A percentile compares a stretch with the other conserved stretches of the same genome.
These are phyloP conservation scores for Puccinia coronata DNA, from an alignment of 1,284 basidiomycete genomes.

Conservation along the genomic window DNA sequence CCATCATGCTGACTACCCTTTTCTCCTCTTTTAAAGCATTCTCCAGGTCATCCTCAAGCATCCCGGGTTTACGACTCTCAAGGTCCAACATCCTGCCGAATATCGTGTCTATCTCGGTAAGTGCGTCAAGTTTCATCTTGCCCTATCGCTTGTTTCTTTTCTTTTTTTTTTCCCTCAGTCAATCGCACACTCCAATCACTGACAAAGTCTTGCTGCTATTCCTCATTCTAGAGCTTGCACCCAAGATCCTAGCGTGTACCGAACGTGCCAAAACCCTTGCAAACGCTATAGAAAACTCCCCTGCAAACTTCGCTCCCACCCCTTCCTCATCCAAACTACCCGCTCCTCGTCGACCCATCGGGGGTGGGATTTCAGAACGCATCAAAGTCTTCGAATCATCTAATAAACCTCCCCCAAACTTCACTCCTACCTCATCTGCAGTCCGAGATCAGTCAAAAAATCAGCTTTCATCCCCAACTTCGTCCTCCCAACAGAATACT, in stretches of 20 bases:
- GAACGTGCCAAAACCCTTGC: constrained; percentile 27
- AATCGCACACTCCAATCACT: background rate
- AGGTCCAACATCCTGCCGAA: constrained; percentile 17
- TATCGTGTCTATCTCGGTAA: constrained; percentile 46
- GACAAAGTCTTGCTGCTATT: background rate
- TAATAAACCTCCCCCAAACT: background rate
- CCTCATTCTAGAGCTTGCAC: constrained; percentile 32
- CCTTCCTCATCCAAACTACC: constrained; percentile 4
- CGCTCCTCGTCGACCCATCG: constrained; percentile 8
- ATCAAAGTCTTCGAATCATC: constrained; percentile 38
- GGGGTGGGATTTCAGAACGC: constrained; percentile 30
- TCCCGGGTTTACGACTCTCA: constrained; percentile 28
- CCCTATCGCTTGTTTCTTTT: background rate
- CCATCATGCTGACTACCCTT: constrained; percentile 69
- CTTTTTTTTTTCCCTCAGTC: background rate
- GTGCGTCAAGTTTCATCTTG: constrained; percentile 37
- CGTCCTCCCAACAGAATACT: background rate
- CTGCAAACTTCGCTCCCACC: background rate
- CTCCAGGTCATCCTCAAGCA: constrained; percentile 45
- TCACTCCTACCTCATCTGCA: background rate
- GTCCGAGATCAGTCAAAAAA: background rate
- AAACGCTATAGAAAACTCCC: constrained; percentile 10
- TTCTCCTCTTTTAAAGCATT: constrained; percentile 12
- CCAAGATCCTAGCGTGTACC: constrained; percentile 39
- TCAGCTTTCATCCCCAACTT: constrained; percentile 7